Base-by-base conservation (phyloP, 257 asterid genomes). In the Hygrophila difformis region DNA sequence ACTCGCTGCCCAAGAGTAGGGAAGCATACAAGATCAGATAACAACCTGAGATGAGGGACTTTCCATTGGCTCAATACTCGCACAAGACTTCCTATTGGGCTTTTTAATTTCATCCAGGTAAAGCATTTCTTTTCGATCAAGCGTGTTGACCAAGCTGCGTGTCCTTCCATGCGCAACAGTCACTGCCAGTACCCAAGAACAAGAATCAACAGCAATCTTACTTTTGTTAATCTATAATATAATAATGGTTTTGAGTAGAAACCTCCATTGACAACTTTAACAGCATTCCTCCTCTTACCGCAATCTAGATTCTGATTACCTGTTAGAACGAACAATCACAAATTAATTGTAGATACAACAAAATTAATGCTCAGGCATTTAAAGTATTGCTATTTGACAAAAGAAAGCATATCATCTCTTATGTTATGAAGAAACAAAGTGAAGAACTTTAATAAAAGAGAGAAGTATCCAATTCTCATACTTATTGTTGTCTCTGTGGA, bases 201-300 rank as follows among this genome's bases (percentile, higher is more conserved):
- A 56, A 18, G 21, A 50, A 19, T 24, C 39, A 56, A 57, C 46
- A 64, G 34, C 22, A 47, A 41, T 33, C 48, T 44, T 45, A 49
- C 52, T 22, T 47, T 39, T 45, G 24, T 35, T 34, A 18, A 15
- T 58, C 45, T 40, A 11, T 8, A 23, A 41, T 16, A 45, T 44
- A 35, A 51, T 13, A 44, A 52, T 38, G 55, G 51, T 33, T 47
- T 49, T 23, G 39, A 60, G 45, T 31, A 63, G 24, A 68, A 55
- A 87, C 97, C 95, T 84, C 95, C 97, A 66, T 78, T 84, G 64
- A 84, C 93, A 68, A 84, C 70, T 78, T 65, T 80, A 49, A 75
- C 69, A 19, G 97, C 51, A 63, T 60, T 62, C 47, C 62, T 55
- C n/a, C n/a, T n/a, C n/a, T n/a, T n/a, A n/a, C n/a, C n/a, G n/a